Evolutionary conservation across 768 basidiomycete genomes (phyloP), one percentile per base, ranked within the genome.

Genomic region (Mycena alexandri): DNA sequence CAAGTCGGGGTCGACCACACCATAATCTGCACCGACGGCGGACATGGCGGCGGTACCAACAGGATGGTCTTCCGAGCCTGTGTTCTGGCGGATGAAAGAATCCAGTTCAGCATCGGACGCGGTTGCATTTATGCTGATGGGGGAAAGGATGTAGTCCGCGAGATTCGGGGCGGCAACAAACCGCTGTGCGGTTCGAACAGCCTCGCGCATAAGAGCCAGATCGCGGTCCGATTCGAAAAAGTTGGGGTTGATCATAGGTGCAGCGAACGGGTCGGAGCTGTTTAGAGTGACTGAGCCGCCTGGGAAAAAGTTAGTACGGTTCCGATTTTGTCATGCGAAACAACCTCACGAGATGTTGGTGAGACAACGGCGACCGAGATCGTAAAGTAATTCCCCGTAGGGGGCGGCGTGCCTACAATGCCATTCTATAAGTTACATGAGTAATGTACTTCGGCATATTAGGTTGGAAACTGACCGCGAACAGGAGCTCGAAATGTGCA

Each of bases 161-260:
- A 56, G 74, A 3, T 70, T 41, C 6, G 70, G 53, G 5, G 66
- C 69, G 2, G 44, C 13, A 19, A 68, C 38, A 50, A 77, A 74
- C 4, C 53, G 54, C n/a, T 53, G 47, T 3, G 53, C 68, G 29
- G 47, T 66, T n/a, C 69, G 64, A 19, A 78, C 50, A 1, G 65
- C 75, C 46, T 68, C 56, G 2, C 64, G 59, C 66, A 75, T 66
- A 25, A 70, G 67, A 2, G 48, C 33, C 10, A 72, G 44, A 51
- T 76, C 77, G 56, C 70, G 62, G 11, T 44, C 53, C 1, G 66
- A 51, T 38, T 42, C 67, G 44, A 81, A 77, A 74, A 85, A 80
- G 61, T 80, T 80, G 2, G 83, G 83, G 70, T 87, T 79, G 73
- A 87, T 84, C 21, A 75, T 38, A 0, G 86, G 85, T 36, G 73